Evolutionary conservation across 306 rosid genomes (phyloP), one percentile per base, ranked within the genome.

Genomic region (Fragaria vesca): DNA sequence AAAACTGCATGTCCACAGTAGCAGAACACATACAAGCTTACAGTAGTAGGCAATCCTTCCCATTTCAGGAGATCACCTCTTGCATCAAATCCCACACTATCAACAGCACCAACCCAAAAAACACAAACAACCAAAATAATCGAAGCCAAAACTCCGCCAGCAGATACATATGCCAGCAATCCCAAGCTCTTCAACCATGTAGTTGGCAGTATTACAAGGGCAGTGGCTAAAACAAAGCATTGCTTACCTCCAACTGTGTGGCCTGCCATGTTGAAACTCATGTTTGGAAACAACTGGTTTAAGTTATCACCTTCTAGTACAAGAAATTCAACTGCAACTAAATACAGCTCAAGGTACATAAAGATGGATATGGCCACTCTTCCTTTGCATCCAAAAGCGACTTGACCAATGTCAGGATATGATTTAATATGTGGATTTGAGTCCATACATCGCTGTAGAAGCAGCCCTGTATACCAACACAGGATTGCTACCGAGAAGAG

Each of bases 281-380:
- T 47, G 63, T 76, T 63, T 61, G 92, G 96, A 70, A 90, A 92
- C 72, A 92, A 60, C 67, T 79, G 88, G 32, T 79, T 83, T 17
- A 92, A 43, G 66, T 82, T 88, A 85, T 92, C 97, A 21, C 97
- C 97, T 85, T 85, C 97, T 36, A 88, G 36, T 74, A 92, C 87
- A 40, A 92, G 88, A 76, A 88, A 86, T 72, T 86, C 89, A 6
- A 92, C 89, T 0, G 88, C 87, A 15, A 90, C 84, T 30, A 90
- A 30, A 79, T 81, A 90, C 8, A 92, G 38, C 74, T 87, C 93
- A 4, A 83, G 18, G 51, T 85, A 89, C 80, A 87, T 81, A 42
- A 92, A 80, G 21, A 76, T 17, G 20, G 96, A 79, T 2, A 92
- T 80, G 8, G 85, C 0, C 6, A 72, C 28, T 82, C 87, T 89